Percentiles rank a stretch among this genome's conserved stretches.
These are phyloP conservation scores for Solanum clarkiae DNA, from an alignment of 257 asterid genomes.

Conservation along the genomic window DNA sequence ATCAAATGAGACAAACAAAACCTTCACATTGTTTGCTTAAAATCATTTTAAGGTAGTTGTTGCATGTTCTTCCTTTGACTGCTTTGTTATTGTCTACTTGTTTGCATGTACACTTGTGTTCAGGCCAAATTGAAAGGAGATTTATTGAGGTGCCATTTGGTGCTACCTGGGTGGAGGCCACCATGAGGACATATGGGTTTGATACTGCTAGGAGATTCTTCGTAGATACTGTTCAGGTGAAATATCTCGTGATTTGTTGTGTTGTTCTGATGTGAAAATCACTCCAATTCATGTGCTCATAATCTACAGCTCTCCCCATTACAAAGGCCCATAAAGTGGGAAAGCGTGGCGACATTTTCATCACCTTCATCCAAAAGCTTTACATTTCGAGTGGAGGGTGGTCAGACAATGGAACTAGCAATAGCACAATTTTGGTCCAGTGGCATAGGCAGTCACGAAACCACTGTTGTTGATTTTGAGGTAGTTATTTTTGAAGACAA, in stretches of 20 bases:
- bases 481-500: conserved; percentile 19
- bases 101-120: conserved; percentile 10
- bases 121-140: conserved; percentile 82
- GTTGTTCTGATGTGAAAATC: not conserved
- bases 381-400: conserved; percentile 78
- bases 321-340: conserved; percentile 93
- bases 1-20: not conserved
- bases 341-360: conserved; percentile 63
- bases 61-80: not conserved
- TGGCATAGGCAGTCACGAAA: conserved; percentile 78
- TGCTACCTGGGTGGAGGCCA: conserved; percentile 92
- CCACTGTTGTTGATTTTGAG: conserved; percentile 73
- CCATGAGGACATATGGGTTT: conserved; percentile 75
- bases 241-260: not conserved
- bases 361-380: conserved; percentile 91
- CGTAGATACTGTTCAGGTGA: conserved; percentile 84
- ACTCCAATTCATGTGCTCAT: conserved; percentile 17
- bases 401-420: conserved; percentile 85
- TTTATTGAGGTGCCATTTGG: conserved; percentile 89
- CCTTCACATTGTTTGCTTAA: not conserved
- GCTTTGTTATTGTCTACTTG: not conserved
- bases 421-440: conserved; percentile 98
- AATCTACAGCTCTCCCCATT: conserved; percentile 64
- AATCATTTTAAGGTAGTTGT: not conserved
- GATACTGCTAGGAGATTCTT: conserved; percentile 79